Base-by-base conservation (phyloP, 208 protist genomes). In the Leishmania tarentolae region DNA sequence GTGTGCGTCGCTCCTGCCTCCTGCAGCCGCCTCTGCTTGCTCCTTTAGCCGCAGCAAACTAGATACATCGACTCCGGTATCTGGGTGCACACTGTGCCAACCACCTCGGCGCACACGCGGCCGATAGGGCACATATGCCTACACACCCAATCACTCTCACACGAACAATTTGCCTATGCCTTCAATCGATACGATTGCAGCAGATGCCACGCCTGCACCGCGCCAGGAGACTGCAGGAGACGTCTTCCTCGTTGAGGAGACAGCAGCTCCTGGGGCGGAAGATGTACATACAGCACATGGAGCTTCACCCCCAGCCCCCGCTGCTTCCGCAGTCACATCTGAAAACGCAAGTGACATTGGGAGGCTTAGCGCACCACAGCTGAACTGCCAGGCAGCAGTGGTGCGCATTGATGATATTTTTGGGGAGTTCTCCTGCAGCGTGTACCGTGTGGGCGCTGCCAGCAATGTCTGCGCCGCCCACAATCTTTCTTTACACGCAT, bases 321-420 rank as follows among this genome's bases (percentile, higher is more conserved):
- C 46, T 21, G 46, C 50, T 28, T 73, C 53, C 28, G 46, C n/a
- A 21, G 56, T 46, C 0, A 52, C 66, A 50, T 28, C 72, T 59
- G 72, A 3, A 19, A 47, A 21, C 37, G n/a, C 56, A 37, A 44
- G 15, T 24, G 42, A 40, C 57, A 31, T 17, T 59, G 40, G 15
- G 15, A 24, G 50, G 19, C 52, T 74, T 37, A 73, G 65, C 63
- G 72, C 70, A 79, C 75, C 71, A 52, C 76, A 80, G 69, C 87
- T 95, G 88, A 79, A 89, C 83, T 98, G 92, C 91, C 88, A 96
- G 87, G 90, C 92, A 80, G 91, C 93, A 69, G 93, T 98, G 59
- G 63, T 91, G 46, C 90, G 91, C 79, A 90, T 98, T 72, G 96
- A 92, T 17, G 96, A 98, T 79, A 83, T 91, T 6, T 98, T 98